These are phyloP conservation scores for Trichosporon asahii DNA, from an alignment of 1,284 basidiomycete species.

Conservation along the genomic window DNA sequence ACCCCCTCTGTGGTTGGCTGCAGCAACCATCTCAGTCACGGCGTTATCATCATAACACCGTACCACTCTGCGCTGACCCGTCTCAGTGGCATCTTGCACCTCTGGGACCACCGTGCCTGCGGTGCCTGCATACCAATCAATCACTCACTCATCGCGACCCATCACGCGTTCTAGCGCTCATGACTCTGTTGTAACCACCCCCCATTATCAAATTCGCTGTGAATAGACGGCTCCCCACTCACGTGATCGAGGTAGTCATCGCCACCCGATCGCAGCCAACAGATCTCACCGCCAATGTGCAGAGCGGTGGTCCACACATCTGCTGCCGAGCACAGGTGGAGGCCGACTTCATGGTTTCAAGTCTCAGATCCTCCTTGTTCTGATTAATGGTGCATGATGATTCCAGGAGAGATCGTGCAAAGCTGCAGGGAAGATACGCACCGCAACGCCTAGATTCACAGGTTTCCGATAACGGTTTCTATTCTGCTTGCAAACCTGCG, in stretches of 20 bases:
- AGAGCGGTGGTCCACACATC: too few relatives aligned
- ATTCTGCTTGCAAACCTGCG: too few relatives aligned
- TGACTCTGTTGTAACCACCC: not conserved
- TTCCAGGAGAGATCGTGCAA: too few relatives aligned
- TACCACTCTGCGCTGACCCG: not conserved
- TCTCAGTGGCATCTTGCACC: not conserved
- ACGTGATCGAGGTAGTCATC: not conserved
- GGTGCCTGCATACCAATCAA: not conserved
- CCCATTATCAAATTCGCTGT: not conserved
- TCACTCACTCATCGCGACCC: not conserved
- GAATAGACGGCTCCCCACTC: not conserved
- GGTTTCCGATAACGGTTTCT: too few relatives aligned
- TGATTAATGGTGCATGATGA: too few relatives aligned
- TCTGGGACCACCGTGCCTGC: not conserved
- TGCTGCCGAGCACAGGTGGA: too few relatives aligned
- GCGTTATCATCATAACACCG: constrained; percentile 8
- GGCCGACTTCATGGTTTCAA: too few relatives aligned
- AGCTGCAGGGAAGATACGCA: too few relatives aligned
- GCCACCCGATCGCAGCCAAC: not conserved
- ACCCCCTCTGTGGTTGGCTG: not conserved
- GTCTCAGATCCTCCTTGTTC: too few relatives aligned
- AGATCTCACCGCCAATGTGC: not conserved
- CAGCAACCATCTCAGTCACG: not conserved
- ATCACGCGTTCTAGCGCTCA: not conserved
- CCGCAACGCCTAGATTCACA: too few relatives aligned